Conservation (phyloP, 495 filamentous ascomycete genomes). For the Aspergillus funiculosus region DNA sequence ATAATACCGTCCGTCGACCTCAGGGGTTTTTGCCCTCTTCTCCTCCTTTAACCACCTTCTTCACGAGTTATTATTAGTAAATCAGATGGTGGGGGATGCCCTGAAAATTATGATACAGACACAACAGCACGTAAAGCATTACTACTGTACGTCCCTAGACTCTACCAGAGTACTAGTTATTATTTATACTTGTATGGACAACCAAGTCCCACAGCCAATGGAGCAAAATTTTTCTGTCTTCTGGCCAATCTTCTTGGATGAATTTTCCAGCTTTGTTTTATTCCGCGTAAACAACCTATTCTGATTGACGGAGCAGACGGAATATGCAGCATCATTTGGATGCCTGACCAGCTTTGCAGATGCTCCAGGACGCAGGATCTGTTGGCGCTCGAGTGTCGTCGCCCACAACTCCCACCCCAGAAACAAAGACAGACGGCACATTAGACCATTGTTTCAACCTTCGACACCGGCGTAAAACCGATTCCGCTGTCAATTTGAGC, state of each 20-base stretch:
- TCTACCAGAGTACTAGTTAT: slow-evolving; percentile 5
- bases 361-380: slow-evolving; percentile 18
- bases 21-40: no score
- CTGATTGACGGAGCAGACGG: slow-evolving; percentile 13
- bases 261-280: background rate
- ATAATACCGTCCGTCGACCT: no score
- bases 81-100: slow-evolving; percentile 5
- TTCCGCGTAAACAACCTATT: background rate
- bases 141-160: no score
- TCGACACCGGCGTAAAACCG: slow-evolving; percentile 21
- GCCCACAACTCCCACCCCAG: slow-evolving; percentile 11
- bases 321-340: slow-evolving; percentile 19
- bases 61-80: slow-evolving; percentile 7
- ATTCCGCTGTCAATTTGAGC: slow-evolving; percentile 17
- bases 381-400: slow-evolving; percentile 11
- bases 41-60: background rate
- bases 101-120: slow-evolving; percentile 1
- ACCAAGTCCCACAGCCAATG: slow-evolving; percentile 14
- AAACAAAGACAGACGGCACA: slow-evolving; percentile 4
- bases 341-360: slow-evolving; percentile 25
- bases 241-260: slow-evolving; percentile 1
- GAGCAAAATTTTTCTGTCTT: slow-evolving; percentile 9
- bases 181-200: slow-evolving; percentile 11
- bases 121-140: no score
- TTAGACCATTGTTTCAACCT: slow-evolving; percentile 4